These are phyloP conservation scores for Liriodendron chinense DNA, from an alignment of 164 flowering plant genomes.

Conservation along the genomic window DNA sequence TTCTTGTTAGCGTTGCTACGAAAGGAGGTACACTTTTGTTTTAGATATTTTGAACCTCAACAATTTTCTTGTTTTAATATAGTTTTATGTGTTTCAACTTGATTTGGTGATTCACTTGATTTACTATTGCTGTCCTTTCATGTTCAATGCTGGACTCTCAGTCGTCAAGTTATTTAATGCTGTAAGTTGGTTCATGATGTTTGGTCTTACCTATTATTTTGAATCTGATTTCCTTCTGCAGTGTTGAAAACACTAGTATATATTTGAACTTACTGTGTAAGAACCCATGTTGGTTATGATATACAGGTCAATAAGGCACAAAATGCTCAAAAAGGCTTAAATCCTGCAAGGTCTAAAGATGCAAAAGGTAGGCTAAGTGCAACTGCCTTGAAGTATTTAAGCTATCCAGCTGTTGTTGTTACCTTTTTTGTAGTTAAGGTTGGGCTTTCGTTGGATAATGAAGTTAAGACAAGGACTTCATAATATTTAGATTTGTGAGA, in stretches of 20 bases:
- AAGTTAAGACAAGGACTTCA: too few relatives aligned
- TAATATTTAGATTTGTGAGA: too few relatives aligned
- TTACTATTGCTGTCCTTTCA: conserved; percentile 23
- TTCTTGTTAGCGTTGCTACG: conserved; percentile 82
- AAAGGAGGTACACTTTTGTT: conserved; percentile 78
- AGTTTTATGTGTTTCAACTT: background rate
- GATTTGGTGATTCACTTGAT: conserved; percentile 8
- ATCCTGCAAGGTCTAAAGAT: conserved; percentile 69
- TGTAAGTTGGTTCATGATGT: conserved; percentile 50
- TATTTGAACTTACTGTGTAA: background rate
- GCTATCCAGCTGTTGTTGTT: background rate
- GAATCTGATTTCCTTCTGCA: background rate
- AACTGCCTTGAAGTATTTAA: background rate
- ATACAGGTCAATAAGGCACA: conserved; percentile 92
- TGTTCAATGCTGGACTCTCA: conserved; percentile 38
- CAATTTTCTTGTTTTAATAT: background rate
- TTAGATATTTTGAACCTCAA: background rate
- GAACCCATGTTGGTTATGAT: background rate
- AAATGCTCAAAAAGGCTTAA: conserved; percentile 69
- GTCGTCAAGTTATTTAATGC: conserved; percentile 95
- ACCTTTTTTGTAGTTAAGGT: conserved; percentile 1
- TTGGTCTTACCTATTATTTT: background rate
- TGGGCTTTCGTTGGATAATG: background rate
- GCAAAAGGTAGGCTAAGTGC: conserved; percentile 60
- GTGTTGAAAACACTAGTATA: background rate